These are phyloP conservation scores for Avena insularis DNA, from an alignment of 176 grass and related monocot genomes.

Conservation along the genomic window DNA sequence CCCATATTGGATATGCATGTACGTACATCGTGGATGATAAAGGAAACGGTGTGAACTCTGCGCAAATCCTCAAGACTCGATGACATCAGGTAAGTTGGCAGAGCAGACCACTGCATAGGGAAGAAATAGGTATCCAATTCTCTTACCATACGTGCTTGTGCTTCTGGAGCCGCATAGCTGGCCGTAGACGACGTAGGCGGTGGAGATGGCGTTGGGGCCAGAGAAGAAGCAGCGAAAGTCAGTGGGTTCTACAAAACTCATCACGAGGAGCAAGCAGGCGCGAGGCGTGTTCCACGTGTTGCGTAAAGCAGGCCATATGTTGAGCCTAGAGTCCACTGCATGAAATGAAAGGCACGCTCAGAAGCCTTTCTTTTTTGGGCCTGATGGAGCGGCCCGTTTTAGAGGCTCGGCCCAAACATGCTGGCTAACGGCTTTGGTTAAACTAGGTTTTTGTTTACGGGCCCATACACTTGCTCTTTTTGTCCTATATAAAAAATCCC, in stretches of 20 bases:
- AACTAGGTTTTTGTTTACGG: not conserved
- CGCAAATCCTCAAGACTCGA: too few relatives aligned
- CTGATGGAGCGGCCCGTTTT: not conserved
- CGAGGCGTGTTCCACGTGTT: not conserved
- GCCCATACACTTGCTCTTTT: not conserved
- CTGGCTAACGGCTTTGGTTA: not conserved
- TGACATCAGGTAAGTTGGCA: too few relatives aligned
- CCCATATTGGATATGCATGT: too few relatives aligned
- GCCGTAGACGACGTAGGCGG: not conserved
- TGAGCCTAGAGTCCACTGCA: too few relatives aligned
- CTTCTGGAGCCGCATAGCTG: not conserved
- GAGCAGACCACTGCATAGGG: too few relatives aligned
- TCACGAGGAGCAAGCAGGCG: not conserved
- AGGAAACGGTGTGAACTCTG: too few relatives aligned
- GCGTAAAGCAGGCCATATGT: too few relatives aligned
- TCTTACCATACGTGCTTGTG: constrained; percentile 45
- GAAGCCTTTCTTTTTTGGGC: not conserved
- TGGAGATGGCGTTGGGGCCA: not conserved
- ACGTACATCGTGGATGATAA: too few relatives aligned
- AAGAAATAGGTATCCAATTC: not conserved
- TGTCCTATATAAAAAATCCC: not conserved
- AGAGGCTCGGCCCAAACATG: not conserved
- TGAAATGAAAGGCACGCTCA: not conserved
- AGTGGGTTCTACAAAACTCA: not conserved
- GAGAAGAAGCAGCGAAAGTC: not conserved